Evolutionary conservation across 2,329 filamentous ascomycete species (phyloP), one percentile per base, ranked within the genome.

Genomic region (Bretziella fagacearum): DNA sequence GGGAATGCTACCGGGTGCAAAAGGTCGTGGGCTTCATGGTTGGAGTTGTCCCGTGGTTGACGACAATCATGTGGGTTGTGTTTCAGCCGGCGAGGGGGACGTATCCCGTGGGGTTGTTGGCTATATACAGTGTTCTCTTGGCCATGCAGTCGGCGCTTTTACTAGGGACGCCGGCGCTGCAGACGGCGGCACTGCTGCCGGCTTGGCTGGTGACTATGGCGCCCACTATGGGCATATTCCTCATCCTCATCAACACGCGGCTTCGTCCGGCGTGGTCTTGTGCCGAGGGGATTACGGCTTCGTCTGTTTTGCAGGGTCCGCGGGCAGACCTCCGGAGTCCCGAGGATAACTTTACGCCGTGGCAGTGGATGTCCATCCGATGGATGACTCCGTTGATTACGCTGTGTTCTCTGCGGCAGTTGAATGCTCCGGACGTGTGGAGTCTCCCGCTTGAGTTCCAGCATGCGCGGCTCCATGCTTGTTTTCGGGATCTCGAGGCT

Each of bases 351-450:
- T 59, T 93, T 20, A 81, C 71, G 0, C 65, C 87, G 1, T 86
- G 84, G 72, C 81, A 87, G 54, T 94, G 84, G 62, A 81, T 89
- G 73, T 79, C 75, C 4, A 80, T 93, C 23, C 82, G 75, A 0
- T 94, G 86, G 86, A 79, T 93, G 63, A 66, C 67, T 1, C 80
- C 85, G 0, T 62, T 93, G 5, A 84, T 93, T 10, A 63, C 66
- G 1, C 61, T 77, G 20, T 84, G 80, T 1, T 71, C 67, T 35
- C 64, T 66, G 25, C 68, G 76, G 33, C 79, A 85, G 54, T 65
- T 94, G 6, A 65, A 85, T 29, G 78, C 86, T 32, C 72, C 79
- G 30, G 84, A 94, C 57, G 81, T 94, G 2, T 94, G 86, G 86
- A 65, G 71, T 32, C 63, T 94, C 0, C 77, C 78, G 0, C 82